Conservation (phyloP, 371 early-diverging fungal genomes). For the Rhizopus arrhizus region DNA sequence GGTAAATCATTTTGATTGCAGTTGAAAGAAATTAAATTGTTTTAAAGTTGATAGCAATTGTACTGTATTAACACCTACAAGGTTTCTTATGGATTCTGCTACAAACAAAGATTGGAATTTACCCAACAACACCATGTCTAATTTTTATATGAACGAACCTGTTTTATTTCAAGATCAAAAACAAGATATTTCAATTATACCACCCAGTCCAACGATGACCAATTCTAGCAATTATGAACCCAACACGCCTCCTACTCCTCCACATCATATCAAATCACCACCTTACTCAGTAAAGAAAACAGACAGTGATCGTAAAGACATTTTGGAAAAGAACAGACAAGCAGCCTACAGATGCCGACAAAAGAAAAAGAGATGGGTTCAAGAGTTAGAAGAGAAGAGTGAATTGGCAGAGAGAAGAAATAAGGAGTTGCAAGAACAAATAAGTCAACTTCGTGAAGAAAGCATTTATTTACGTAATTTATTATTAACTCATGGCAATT, state of each 20-base stretch:
- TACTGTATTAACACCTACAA: conserved; percentile 22
- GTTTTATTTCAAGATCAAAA: conserved; percentile 7
- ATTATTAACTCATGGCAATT: conserved; percentile 64
- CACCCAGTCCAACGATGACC: not conserved
- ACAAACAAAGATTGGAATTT: conserved; percentile 11
- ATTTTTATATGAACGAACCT: conserved; percentile 7
- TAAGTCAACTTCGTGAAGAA: conserved; percentile 68
- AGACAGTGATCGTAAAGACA: conserved; percentile 27
- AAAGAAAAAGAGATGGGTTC: conserved; percentile 75
- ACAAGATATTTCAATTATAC: not conserved
- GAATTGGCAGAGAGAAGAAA: conserved; percentile 62
- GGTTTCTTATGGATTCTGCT: conserved; percentile 8
- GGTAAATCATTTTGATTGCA: not conserved
- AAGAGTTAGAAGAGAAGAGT: conserved; percentile 65
- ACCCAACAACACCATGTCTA: not conserved
- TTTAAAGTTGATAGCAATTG: not conserved
- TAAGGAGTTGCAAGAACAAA: conserved; percentile 59
- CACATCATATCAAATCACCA: not conserved
- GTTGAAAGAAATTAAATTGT: no score
- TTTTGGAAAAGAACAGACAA: conserved; percentile 76
- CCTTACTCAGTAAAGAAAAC: not conserved
- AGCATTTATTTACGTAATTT: conserved; percentile 67
- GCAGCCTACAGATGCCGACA: conserved; percentile 81
- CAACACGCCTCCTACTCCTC: not conserved
- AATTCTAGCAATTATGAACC: not conserved